These are phyloP conservation scores for Clitopilus hobsonii DNA, from an alignment of 768 basidiomycete genomes.

Conservation along the genomic window DNA sequence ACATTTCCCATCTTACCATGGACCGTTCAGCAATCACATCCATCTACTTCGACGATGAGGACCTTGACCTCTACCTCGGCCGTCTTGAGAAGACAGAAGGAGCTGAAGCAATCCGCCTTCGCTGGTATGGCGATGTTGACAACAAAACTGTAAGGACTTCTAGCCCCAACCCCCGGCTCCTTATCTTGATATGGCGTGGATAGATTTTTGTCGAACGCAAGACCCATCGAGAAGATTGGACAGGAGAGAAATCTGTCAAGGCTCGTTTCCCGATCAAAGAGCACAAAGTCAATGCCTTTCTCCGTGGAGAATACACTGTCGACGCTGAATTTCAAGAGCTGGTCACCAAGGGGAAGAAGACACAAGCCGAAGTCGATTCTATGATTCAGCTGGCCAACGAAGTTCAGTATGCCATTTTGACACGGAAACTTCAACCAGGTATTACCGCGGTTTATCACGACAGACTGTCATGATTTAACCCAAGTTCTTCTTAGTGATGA, in stretches of 20 bases:
- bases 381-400: conserved; percentile 98
- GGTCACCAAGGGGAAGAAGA: conserved; percentile 88
- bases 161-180: not conserved
- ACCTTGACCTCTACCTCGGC: conserved; percentile 93
- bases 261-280: conserved; percentile 95
- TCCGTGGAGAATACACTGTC: conserved; percentile 87
- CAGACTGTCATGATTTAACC: too few relatives aligned
- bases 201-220: conserved; percentile 88
- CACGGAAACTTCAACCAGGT: conserved; percentile 82
- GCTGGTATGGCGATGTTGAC: conserved; percentile 93
- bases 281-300: conserved; percentile 86
- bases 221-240: conserved; percentile 98
- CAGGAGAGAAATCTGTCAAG: conserved; percentile 98
- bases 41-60: conserved; percentile 95
- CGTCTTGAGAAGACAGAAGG: conserved; percentile 98
- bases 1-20: not conserved
- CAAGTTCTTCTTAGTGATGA: conserved; percentile 85
- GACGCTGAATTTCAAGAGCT: conserved; percentile 89
- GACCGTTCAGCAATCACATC: conserved; percentile 79
- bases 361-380: conserved; percentile 80
- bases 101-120: conserved; percentile 91
- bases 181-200: not conserved
- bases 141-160: conserved; percentile 61
- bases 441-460: too few relatives aligned
- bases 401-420: conserved; percentile 87